phyloP scores from a whole-genome alignment of 2,329 filamentous ascomycete genomes.

The Stemphylium beticola region DNA sequence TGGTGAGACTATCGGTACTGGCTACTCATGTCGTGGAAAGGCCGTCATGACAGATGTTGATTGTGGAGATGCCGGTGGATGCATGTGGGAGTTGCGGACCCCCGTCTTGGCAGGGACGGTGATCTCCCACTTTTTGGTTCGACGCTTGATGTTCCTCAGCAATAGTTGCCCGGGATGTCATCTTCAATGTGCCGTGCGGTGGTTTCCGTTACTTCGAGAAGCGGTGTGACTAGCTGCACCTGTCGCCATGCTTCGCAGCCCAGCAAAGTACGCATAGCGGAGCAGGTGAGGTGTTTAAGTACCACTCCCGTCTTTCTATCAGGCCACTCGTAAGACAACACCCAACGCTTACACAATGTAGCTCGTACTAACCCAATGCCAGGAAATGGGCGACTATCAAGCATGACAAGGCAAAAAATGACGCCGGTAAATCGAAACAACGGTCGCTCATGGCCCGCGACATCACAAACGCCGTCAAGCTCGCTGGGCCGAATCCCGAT shows the following conservation, averaged over 20 bases:
- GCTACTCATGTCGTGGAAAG: slow-evolving; percentile 29
- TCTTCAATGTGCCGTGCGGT: slow-evolving; percentile 29
- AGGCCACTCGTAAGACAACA: slow-evolving; percentile 41
- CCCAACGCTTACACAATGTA: neutral
- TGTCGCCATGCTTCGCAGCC: slow-evolving; percentile 23
- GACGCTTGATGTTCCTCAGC: neutral
- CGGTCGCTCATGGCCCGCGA: slow-evolving; percentile 73
- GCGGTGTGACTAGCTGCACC: slow-evolving; percentile 21
- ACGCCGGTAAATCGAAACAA: slow-evolving; percentile 76
- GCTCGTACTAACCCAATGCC: neutral
- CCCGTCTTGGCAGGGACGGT: slow-evolving; percentile 32
- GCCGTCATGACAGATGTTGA: slow-evolving; percentile 23
- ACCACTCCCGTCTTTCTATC: slow-evolving; percentile 36
- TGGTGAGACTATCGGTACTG: slow-evolving; percentile 7
- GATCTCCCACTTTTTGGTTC: slow-evolving; percentile 23
- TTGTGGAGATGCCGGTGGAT: slow-evolving; percentile 24
- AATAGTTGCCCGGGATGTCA: slow-evolving; percentile 26
- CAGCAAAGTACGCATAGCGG: slow-evolving; percentile 13
- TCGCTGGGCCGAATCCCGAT: slow-evolving; percentile 75
- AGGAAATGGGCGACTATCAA: slow-evolving; percentile 96
- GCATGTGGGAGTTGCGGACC: slow-evolving; percentile 32
- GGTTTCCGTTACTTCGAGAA: slow-evolving; percentile 15
- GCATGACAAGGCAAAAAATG: slow-evolving; percentile 89
- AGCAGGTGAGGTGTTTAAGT: slow-evolving; percentile 37
- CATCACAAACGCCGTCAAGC: slow-evolving; percentile 75